Evolutionary conservation across 2,329 filamentous ascomycete species (phyloP), one percentile per base, ranked within the genome.

Genomic region (Nothomitra cinnamomea): DNA sequence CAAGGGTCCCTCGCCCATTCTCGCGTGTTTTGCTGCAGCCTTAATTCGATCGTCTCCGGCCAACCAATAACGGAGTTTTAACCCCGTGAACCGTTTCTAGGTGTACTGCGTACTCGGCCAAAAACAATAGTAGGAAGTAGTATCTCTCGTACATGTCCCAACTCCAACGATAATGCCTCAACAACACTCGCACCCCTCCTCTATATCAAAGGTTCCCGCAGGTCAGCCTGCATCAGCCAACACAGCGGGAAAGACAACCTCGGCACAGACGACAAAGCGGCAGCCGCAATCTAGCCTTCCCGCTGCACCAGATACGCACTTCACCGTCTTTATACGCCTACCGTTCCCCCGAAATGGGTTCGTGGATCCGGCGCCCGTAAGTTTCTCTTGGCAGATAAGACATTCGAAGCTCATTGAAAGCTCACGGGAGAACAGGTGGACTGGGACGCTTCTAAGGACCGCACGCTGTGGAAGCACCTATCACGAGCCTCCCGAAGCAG

Each of bases 401-500:
- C 38, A 24, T 53, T 52, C 15, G 19, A 38, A 10, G 35, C 25
- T 35, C 36, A 41, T 24, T 52, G 24, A 32, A 28, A 51, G 55
- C 58, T 55, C 56, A 58, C 60, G 62, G 57, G 53, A 28, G 61
- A 32, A 15, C 60, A 94, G 87, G 82, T 92, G 54, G 80, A 87
- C 66, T 98, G 92, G 92, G 82, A 89, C 67, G 76, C 83, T 1
- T 72, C 76, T 21, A 96, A 95, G 66, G 92, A 96, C 63, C 84
- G 87, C 56, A 80, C 80, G 8, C 69, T 98, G 15, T 98, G 92
- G 92, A 86, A 86, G 66, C 80, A 95, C 52, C 77, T 96, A 4
- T 94, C 88, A 0, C 82, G 82, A 57, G 80, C 83, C 32, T 80
- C 85, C 1, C 87, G 87, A 64, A 85, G 81, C 52, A 77, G 75